Percentiles rank a stretch among this genome's conserved stretches.
These are phyloP conservation scores for Sesbania bispinosa DNA, from an alignment of 306 rosid genomes.

Conservation along the genomic window DNA sequence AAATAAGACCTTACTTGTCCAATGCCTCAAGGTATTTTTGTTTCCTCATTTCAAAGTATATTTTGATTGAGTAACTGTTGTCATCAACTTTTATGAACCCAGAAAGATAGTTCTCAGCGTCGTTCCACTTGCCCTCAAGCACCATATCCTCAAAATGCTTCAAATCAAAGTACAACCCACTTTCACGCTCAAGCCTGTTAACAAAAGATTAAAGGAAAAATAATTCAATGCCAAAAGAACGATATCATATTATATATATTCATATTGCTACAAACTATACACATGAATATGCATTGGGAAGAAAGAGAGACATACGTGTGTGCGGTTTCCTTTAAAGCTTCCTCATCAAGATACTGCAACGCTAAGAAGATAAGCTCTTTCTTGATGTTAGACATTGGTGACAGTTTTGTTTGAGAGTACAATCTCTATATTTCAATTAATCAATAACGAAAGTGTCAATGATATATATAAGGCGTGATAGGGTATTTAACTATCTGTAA, in stretches of 20 bases:
- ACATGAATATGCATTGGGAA: too few species aligned
- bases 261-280: too few species aligned
- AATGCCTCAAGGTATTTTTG: constrained; percentile 48
- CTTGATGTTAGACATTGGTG: background rate
- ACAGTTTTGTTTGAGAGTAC: background rate
- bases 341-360: constrained; percentile 27
- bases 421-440: background rate
- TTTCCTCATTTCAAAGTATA: constrained; percentile 41
- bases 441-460: background rate
- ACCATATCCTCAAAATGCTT: constrained; percentile 34
- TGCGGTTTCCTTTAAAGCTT: constrained; percentile 26
- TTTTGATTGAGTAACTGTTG: constrained; percentile 31
- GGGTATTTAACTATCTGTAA: background rate
- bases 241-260: too few species aligned
- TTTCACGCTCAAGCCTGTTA: constrained; percentile 50
- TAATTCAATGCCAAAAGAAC: background rate
- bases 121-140: constrained; percentile 40
- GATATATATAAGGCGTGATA: background rate
- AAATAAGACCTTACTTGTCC: constrained; percentile 44
- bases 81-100: constrained; percentile 9
- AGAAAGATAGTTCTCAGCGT: constrained; percentile 36
- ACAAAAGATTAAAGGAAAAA: background rate
- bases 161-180: constrained; percentile 41
- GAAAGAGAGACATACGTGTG: constrained; percentile 26
- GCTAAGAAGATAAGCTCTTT: constrained; percentile 26